A percentile compares a stretch with the other conserved stretches of the same genome.
Conservation (phyloP, 192 early-diverging fungal genomes). For the Coemansia sp. region DNA sequence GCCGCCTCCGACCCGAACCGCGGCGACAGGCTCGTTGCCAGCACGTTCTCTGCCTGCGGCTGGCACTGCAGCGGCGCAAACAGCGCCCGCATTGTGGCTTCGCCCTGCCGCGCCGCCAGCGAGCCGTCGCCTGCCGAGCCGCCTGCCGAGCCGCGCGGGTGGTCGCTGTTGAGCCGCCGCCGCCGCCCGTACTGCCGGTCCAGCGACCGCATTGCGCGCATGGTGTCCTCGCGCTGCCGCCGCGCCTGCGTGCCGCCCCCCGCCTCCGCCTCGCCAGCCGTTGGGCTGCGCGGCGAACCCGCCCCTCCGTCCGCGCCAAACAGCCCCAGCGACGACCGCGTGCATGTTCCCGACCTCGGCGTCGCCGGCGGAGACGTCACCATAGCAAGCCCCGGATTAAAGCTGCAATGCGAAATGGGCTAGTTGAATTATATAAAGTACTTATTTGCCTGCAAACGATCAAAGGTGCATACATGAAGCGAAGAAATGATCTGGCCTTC, state of each 20-base stretch:
- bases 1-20: constrained; percentile 21
- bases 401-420: no score
- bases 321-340: constrained; percentile 32
- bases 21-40: background rate
- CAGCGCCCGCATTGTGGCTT: constrained; percentile 30
- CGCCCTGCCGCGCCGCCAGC: constrained; percentile 2
- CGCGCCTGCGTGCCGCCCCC: background rate
- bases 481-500: background rate
- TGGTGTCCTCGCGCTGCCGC: constrained; percentile 37
- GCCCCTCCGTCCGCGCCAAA: background rate
- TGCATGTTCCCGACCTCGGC: constrained; percentile 6
- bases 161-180: constrained; percentile 43
- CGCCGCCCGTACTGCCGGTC: constrained; percentile 46
- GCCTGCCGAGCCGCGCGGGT: background rate
- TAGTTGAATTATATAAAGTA: background rate
- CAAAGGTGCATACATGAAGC: constrained; percentile 4
- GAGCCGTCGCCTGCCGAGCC: background rate
- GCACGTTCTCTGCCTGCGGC: constrained; percentile 16
- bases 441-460: background rate
- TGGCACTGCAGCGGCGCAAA: constrained; percentile 29
- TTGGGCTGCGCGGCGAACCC: constrained; percentile 3
- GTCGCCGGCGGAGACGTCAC: background rate
- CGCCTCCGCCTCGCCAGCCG: background rate
- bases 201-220: constrained; percentile 48
- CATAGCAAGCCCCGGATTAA: background rate